A percentile compares a stretch with the other conserved stretches of the same genome.
phyloP scores from a whole-genome alignment of 2,329 filamentous ascomycete species.

The Calycina herbarum region DNA sequence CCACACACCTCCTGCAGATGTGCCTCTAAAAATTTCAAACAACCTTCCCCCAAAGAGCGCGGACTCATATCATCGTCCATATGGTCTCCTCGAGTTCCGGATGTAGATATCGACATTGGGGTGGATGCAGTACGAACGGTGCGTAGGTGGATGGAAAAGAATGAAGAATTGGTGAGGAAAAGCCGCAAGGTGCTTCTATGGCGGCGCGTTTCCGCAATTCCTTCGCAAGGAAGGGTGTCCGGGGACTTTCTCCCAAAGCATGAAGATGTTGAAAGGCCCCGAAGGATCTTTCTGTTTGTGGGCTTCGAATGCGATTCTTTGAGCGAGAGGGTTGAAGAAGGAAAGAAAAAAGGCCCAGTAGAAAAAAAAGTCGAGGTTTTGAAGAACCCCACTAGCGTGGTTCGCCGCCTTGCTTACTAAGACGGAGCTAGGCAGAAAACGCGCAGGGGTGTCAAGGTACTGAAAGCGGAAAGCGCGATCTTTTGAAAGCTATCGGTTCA shows the following conservation, averaged over 20 bases:
- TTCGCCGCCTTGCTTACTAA: conserved; percentile 8
- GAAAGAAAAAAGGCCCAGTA: conserved; percentile 35
- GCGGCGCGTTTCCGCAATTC: conserved; percentile 96
- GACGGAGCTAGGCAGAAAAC: neutral
- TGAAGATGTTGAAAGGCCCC: conserved; percentile 41
- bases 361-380: conserved; percentile 12
- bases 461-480: conserved; percentile 7
- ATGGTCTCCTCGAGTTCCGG: conserved; percentile 45
- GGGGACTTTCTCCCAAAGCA: conserved; percentile 99
- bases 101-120: conserved; percentile 34
- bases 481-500: neutral
- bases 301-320: conserved; percentile 99
- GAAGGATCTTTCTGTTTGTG: conserved; percentile 71
- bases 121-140: conserved; percentile 38
- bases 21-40: conserved; percentile 33
- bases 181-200: conserved; percentile 97
- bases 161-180: conserved; percentile 60
- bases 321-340: conserved; percentile 79
- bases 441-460: conserved; percentile 13
- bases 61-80: conserved; percentile 93
- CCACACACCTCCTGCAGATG: conserved; percentile 41
- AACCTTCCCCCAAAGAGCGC: conserved; percentile 45
- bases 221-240: conserved; percentile 67
- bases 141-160: conserved; percentile 39
- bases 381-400: conserved; percentile 4